Evolutionary conservation across 1,284 basidiomycete genomes (phyloP).

Genomic region (Ustilago hordei): DNA sequence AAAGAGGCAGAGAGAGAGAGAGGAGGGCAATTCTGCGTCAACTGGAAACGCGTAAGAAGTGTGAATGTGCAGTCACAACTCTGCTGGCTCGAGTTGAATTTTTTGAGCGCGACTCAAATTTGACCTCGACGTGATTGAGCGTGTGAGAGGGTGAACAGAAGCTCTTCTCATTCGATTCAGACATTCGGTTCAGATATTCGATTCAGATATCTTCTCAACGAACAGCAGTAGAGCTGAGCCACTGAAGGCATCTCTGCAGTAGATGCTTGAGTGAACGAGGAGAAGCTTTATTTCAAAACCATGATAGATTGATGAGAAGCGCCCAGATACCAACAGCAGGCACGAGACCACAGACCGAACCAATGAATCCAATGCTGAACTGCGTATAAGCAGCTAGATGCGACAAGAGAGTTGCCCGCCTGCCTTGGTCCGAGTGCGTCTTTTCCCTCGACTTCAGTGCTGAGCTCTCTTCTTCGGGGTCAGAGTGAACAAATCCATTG

Average conservation of each 20-base stretch:
- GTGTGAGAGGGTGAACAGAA: background rate
- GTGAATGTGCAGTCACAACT: background rate
- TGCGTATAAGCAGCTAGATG: constrained; percentile 1
- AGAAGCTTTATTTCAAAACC: constrained; percentile 1
- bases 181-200: no score
- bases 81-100: constrained; percentile 6
- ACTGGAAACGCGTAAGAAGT: constrained; percentile 27
- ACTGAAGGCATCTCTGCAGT: background rate
- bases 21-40: constrained; percentile 1
- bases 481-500: constrained; percentile 3
- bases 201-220: no score
- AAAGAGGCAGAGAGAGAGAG: background rate
- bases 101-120: constrained; percentile 31
- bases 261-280: constrained; percentile 2
- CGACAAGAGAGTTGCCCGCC: background rate
- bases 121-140: constrained; percentile 19
- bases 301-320: background rate
- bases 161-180: background rate
- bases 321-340: background rate
- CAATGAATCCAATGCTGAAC: constrained; percentile 1
- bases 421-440: background rate
- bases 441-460: background rate
- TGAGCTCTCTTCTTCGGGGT: background rate
- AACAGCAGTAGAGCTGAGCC: background rate
- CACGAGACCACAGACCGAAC: background rate